Evolutionary conservation across 805 yeast species (phyloP).

Genomic region (Barnettozyma pratensis): DNA sequence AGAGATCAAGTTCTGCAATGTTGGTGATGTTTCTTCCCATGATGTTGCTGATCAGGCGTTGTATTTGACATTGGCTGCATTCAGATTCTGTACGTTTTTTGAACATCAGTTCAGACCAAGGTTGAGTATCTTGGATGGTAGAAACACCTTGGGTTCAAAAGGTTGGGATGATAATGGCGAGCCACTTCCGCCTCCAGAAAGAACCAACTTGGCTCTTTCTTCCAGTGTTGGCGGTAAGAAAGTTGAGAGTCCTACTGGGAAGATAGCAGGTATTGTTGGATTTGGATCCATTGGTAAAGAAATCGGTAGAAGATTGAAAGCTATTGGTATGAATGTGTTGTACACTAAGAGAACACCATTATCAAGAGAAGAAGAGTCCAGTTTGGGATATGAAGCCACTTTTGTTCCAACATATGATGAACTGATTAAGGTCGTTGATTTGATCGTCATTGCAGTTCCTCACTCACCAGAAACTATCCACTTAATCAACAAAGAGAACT

Average conservation of each 20-base stretch:
- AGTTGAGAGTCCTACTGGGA: slow-evolving; percentile 50
- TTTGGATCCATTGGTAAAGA: slow-evolving; percentile 71
- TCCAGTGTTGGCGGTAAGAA: slow-evolving; percentile 41
- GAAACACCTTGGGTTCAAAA: slow-evolving; percentile 34
- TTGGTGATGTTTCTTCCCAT: slow-evolving; percentile 51
- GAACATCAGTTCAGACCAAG: slow-evolving; percentile 36
- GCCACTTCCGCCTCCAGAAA: slow-evolving; percentile 25
- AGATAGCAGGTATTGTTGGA: slow-evolving; percentile 61
- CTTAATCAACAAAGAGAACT: slow-evolving; percentile 43
- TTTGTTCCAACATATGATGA: slow-evolving; percentile 43
- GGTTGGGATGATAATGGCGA: slow-evolving; percentile 31
- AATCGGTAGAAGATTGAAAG: slow-evolving; percentile 50
- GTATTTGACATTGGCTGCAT: slow-evolving; percentile 50
- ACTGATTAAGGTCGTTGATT: slow-evolving; percentile 40
- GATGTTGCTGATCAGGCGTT: slow-evolving; percentile 74
- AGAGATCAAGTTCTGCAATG: slow-evolving; percentile 55
- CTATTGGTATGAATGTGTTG: slow-evolving; percentile 57
- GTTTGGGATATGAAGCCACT: slow-evolving; percentile 40
- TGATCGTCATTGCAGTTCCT: slow-evolving; percentile 65
- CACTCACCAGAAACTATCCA: slow-evolving; percentile 53
- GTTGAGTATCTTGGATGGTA: slow-evolving; percentile 39
- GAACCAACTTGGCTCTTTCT: slow-evolving; percentile 34
- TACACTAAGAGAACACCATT: slow-evolving; percentile 54
- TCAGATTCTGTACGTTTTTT: slow-evolving; percentile 50
- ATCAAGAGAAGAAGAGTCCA: slow-evolving; percentile 27